Conservation (phyloP, 495 filamentous ascomycete genomes). For the Penicillium ochrochloron region DNA sequence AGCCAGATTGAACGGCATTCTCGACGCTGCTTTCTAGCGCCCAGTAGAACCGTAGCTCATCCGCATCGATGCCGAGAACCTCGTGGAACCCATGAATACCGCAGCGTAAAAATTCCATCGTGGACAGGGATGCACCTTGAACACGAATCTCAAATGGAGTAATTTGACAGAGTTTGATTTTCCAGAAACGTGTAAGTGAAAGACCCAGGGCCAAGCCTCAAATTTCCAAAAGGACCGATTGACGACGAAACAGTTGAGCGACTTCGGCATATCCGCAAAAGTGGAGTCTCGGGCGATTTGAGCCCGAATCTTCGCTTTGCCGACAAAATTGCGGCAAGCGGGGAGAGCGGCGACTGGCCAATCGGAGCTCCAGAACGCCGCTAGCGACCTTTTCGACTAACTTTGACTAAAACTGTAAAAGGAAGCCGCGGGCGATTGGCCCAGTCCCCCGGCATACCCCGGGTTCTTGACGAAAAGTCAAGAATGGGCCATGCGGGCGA, state of each 20-base stretch:
- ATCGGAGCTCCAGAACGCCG: neutral
- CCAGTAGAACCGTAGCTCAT: conserved; percentile 37
- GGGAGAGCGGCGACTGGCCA: neutral
- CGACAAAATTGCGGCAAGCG: conserved; percentile 2
- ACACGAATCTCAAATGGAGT: neutral
- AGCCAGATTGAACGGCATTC: conserved; percentile 24
- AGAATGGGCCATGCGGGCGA: neutral
- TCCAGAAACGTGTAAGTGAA: neutral
- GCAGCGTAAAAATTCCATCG: conserved; percentile 30
- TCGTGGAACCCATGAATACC: conserved; percentile 40
- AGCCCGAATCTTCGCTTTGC: conserved; percentile 5
- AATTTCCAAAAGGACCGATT: neutral
- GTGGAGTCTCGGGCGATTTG: conserved; percentile 7
- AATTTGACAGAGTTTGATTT: neutral
- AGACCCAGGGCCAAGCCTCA: neutral
- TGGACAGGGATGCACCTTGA: neutral
- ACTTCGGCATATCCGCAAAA: conserved; percentile 6
- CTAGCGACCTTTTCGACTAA: neutral
- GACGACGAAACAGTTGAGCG: neutral
- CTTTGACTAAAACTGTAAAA: neutral
- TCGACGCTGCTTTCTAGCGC: conserved; percentile 16
- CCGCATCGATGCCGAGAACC: conserved; percentile 33
- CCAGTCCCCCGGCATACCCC: neutral
- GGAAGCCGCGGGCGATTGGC: neutral
- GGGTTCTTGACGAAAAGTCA: neutral